Conservation (phyloP, 768 basidiomycete species). For the Pisolithus microcarpus region DNA sequence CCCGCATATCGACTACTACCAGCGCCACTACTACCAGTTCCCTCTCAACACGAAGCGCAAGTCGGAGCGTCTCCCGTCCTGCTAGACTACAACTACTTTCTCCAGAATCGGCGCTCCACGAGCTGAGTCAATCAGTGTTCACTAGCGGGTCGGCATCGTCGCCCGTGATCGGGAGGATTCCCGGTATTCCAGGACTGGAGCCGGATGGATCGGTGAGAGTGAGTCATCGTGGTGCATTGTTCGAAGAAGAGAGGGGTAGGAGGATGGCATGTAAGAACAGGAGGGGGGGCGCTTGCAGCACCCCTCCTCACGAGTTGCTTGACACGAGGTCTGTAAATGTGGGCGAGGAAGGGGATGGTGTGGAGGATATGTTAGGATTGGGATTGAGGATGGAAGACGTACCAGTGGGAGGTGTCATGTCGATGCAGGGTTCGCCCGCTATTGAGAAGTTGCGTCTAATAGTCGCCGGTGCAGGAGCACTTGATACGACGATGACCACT, state of each 20-base stretch:
- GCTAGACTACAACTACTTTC: slow-evolving; percentile 20
- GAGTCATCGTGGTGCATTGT: neutral
- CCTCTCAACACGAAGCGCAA: slow-evolving; percentile 30
- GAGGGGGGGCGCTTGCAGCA: no score
- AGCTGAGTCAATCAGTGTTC: slow-evolving; percentile 16
- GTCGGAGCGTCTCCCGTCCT: slow-evolving; percentile 37
- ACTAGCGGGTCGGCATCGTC: slow-evolving; percentile 12
- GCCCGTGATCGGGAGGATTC: neutral
- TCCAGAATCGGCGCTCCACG: slow-evolving; percentile 14
- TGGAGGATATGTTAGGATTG: slow-evolving; percentile 1
- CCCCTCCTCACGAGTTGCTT: no score
- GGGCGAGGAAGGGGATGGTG: neutral
- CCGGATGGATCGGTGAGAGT: neutral
- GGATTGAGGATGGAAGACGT: slow-evolving; percentile 18
- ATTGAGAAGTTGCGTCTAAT: slow-evolving; percentile 17
- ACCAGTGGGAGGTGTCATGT: slow-evolving; percentile 5
- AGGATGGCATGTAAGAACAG: no score
- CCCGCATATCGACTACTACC: slow-evolving; percentile 38
- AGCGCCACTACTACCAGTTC: slow-evolving; percentile 23
- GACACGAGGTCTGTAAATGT: no score
- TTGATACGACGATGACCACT: slow-evolving; percentile 3
- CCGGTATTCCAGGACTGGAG: neutral
- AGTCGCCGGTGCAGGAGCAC: neutral
- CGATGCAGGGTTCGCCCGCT: slow-evolving; percentile 9
- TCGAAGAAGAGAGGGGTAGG: no score